Base-by-base conservation (phyloP, 257 asterid species). In the Lantana camara region DNA sequence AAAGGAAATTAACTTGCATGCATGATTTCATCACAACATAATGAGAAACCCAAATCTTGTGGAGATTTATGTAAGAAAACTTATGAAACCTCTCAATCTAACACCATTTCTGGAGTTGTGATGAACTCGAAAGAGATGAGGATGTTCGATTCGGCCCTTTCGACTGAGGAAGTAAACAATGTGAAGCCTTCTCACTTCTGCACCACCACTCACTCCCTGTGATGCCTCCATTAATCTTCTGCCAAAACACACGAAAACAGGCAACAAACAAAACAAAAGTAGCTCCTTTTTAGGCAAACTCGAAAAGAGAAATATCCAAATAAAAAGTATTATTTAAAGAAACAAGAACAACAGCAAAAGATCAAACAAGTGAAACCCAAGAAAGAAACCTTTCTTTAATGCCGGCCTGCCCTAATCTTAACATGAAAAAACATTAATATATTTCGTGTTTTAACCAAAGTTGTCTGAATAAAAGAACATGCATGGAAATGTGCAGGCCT, bases 101-200 rank as follows among this genome's bases (percentile, higher is more conserved):
- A 93, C 85, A 10, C 97, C 98, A 50, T 84, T 84, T 74, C 87
- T 75, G 2, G 94, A 89, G 66, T 66, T 82, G 20, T 82, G 97
- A 73, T 77, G 98, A 15, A 90, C 85, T 0, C 94, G 87, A 56
- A 93, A 52, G 73, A 93, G 98, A 69, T 93, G 98, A 32, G 98
- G 98, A 19, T 85, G 95, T 47, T 93, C 97, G 51, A 80, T 71
- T 5, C 77, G 75, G 1, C 97, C 96, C 53, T 81, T 85, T 69
- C 96, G 83, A 66, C 98, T 85, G 0, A 93, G 83, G 67, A 85
- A 87, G 61, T 93, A 93, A 29, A 93, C 86, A 11, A 93, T 77
- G 17, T 90, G 93, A 71, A 93, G 80, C 23, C 89, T 77, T 60
- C 98, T 82, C 14, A 85, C 89, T 79, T 93, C 90, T 19, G 81